Base-by-base conservation (phyloP, 73 alveolate species). In the Diophrys appendiculata region DNA sequence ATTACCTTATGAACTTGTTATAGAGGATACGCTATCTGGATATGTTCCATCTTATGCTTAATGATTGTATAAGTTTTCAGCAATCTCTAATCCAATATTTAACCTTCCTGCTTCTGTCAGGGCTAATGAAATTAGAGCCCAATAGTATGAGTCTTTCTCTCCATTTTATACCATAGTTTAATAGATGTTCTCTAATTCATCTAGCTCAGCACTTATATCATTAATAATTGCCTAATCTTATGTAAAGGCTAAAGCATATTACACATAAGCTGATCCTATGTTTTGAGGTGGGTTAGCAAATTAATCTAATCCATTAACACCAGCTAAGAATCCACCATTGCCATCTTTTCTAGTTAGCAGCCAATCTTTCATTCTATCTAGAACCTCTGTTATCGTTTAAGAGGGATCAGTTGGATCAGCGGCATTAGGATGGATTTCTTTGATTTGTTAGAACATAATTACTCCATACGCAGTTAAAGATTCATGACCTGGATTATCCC, bases 381-480 rank as follows among this genome's bases (percentile, higher is more conserved):
- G 33, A 69, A 72, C 34, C 22, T 30, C 34, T n/a, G n/a, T n/a
- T n/a, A n/a, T n/a, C n/a, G n/a, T n/a, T n/a, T n/a, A n/a, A n/a
- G n/a, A n/a, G n/a, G n/a, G n/a, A n/a, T n/a, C 13, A 84, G 74
- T 83, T 2, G 30, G 34, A 1, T 35, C 64, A 33, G 65, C 76
- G n/a, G 76, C 25, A 28, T 30, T 32, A 0, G 86, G 89, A 34
- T 33, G 31, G 43, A 75, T 72, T 67, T 52, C 32, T 72, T 75
- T 67, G 86, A 83, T 83, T 13, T 83, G 86, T 24, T 35, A 0
- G 80, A 83, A 83, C 69, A 75, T 65, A 67, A 75, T 29, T 0
- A 83, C 28, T 67, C 91, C 91, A 76, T 83, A 83, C 1, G 91
- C 91, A 22, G 91, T 72, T n/a, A 83, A 72, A 2, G 86, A 81